Evolutionary conservation across 2,329 filamentous ascomycete genomes (phyloP).

Genomic region (Thielaviopsis populi): DNA sequence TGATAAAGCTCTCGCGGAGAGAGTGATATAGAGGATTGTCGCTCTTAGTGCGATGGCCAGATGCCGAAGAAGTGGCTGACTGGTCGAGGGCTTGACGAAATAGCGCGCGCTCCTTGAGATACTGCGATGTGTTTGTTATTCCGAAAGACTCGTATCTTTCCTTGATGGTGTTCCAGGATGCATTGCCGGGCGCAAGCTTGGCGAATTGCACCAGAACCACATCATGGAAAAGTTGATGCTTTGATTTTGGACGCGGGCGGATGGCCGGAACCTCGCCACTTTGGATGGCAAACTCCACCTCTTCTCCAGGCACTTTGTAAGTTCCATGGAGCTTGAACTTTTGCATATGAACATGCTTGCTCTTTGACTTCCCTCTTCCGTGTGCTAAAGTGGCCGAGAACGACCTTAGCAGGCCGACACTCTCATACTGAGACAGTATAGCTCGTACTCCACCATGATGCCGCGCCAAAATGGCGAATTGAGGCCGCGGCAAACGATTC

Average conservation of each 20-base stretch:
- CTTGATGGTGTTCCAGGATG: slow-evolving; percentile 15
- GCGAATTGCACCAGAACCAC: slow-evolving; percentile 15
- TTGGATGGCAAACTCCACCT: slow-evolving; percentile 10
- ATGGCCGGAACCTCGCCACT: slow-evolving; percentile 10
- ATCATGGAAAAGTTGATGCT: slow-evolving; percentile 16
- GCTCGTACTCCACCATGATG: background rate
- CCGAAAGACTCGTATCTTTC: slow-evolving; percentile 18
- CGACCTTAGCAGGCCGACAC: background rate
- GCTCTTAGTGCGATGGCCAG: slow-evolving; percentile 22
- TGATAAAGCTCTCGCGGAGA: slow-evolving; percentile 45
- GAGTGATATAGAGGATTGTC: slow-evolving; percentile 42
- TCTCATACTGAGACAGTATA: background rate
- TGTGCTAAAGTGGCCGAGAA: slow-evolving; percentile 3
- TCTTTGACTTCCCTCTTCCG: background rate
- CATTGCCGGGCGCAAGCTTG: slow-evolving; percentile 12
- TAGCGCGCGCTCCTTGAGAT: slow-evolving; percentile 30
- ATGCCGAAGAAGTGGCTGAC: slow-evolving; percentile 31
- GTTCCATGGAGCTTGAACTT: slow-evolving; percentile 7
- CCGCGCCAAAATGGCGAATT: background rate
- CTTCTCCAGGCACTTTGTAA: slow-evolving; percentile 1
- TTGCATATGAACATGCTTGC: background rate
- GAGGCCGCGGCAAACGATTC: slow-evolving; percentile 2
- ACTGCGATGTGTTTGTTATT: slow-evolving; percentile 24
- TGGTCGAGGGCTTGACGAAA: slow-evolving; percentile 33
- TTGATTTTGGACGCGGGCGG: slow-evolving; percentile 7